Percentiles rank a stretch among this genome's conserved stretches.
Conservation (phyloP, 352 stramenopile genomes). For the Aphanomyces astaci region DNA sequence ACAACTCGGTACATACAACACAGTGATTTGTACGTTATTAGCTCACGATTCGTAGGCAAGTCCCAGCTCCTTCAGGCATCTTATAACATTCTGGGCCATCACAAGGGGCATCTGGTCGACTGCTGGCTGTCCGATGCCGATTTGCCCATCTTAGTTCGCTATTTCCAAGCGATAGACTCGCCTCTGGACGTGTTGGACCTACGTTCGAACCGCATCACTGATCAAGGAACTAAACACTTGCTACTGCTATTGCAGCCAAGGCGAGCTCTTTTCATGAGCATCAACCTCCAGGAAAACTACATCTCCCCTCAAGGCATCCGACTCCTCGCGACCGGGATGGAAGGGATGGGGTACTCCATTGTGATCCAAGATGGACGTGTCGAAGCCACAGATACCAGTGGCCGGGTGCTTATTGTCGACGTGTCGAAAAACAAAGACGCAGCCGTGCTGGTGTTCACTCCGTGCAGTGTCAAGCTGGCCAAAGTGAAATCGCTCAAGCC, state of each 20-base stretch:
- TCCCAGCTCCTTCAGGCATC: background rate
- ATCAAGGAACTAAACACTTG: constrained; percentile 36
- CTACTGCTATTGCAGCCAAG: constrained; percentile 30
- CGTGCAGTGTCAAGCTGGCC: constrained; percentile 14
- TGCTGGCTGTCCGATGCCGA: constrained; percentile 53
- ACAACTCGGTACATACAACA: constrained; percentile 34
- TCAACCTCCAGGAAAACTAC: constrained; percentile 65
- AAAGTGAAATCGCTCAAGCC: constrained; percentile 8
- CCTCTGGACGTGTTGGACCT: constrained; percentile 40
- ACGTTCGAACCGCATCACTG: constrained; percentile 48
- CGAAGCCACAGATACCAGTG: background rate
- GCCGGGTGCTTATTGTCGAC: constrained; percentile 35
- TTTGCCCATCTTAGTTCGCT: constrained; percentile 33
- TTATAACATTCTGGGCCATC: constrained; percentile 19
- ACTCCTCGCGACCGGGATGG: constrained; percentile 38
- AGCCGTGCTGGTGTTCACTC: background rate
- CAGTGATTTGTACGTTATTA: background rate
- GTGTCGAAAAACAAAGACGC: constrained; percentile 27
- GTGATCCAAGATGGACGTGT: constrained; percentile 35
- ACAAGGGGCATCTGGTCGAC: constrained; percentile 38
- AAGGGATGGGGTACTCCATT: constrained; percentile 36
- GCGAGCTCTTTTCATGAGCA: constrained; percentile 29
- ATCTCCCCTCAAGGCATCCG: constrained; percentile 60
- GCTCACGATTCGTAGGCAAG: constrained; percentile 4
- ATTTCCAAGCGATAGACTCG: constrained; percentile 28